Conservation (phyloP, 2,329 filamentous ascomycete genomes). For the Endoconidiophora laricicola region DNA sequence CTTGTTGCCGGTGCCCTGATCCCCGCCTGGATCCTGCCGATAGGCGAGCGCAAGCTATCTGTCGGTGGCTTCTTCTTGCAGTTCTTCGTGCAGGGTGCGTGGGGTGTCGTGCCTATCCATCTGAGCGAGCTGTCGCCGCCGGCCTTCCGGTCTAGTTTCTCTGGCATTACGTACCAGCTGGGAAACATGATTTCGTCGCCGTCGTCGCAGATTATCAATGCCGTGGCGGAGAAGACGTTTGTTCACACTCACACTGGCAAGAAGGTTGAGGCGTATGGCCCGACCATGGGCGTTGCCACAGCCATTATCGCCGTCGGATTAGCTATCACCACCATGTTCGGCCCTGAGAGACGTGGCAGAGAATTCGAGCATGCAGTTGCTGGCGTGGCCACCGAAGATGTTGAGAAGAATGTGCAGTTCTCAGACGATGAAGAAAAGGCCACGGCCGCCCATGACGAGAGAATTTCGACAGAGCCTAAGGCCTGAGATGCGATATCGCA, state of each 20-base stretch:
- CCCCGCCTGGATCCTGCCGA: constrained; percentile 53
- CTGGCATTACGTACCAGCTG: constrained; percentile 59
- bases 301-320: constrained; percentile 62
- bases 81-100: constrained; percentile 62
- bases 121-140: constrained; percentile 62
- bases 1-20: constrained; percentile 45
- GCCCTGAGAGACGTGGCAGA: constrained; percentile 57
- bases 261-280: constrained; percentile 52
- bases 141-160: constrained; percentile 56
- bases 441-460: constrained; percentile 1
- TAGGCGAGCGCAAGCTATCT: constrained; percentile 40
- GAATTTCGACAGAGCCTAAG: neutral
- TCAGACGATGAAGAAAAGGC: constrained; percentile 12
- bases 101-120: constrained; percentile 63
- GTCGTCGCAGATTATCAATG: constrained; percentile 62
- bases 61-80: constrained; percentile 61
- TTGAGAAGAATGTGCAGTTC: constrained; percentile 13
- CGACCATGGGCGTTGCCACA: constrained; percentile 58
- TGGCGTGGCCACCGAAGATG: constrained; percentile 16
- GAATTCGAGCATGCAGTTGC: constrained; percentile 45
- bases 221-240: constrained; percentile 46
- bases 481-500: neutral
- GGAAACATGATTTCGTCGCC: constrained; percentile 58
- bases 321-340: constrained; percentile 47
- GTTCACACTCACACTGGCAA: constrained; percentile 38